Evolutionary conservation across 768 basidiomycete species (phyloP).

Genomic region (Stropharia rugosoannulata): DNA sequence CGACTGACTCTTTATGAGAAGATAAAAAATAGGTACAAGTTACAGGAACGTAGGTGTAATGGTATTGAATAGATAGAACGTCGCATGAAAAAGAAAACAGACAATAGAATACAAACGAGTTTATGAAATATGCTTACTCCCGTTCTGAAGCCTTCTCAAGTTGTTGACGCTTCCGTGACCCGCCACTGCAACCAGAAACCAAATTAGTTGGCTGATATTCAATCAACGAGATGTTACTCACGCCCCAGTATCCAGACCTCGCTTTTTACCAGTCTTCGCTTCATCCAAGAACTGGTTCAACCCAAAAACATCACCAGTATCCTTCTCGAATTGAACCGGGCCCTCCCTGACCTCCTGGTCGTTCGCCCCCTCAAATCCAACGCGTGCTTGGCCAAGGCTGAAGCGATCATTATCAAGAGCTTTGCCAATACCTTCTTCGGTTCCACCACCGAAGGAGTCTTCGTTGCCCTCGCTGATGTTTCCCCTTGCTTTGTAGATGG

Average conservation of each 20-base stretch:
- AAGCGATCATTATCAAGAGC: constrained; percentile 95
- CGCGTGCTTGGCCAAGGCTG: constrained; percentile 75
- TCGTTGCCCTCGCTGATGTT: constrained; percentile 84
- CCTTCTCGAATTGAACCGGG: constrained; percentile 99
- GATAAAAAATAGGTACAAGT: background rate
- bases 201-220: background rate
- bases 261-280: constrained; percentile 92
- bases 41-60: constrained; percentile 2
- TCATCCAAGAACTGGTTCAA: constrained; percentile 96
- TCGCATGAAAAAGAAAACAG: constrained; percentile 4
- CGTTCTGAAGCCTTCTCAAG: constrained; percentile 56
- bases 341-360: constrained; percentile 87
- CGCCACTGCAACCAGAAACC: constrained; percentile 34
- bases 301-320: constrained; percentile 95
- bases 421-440: constrained; percentile 90
- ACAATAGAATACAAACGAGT: constrained; percentile 8
- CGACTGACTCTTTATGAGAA: too few species aligned
- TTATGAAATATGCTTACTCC: constrained; percentile 24
- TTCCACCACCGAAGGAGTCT: constrained; percentile 91
- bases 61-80: background rate
- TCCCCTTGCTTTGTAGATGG: constrained; percentile 97
- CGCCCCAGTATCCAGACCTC: constrained; percentile 78
- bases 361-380: constrained; percentile 90
- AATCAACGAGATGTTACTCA: constrained; percentile 32
- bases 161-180: constrained; percentile 69